Evolutionary conservation across 2,329 filamentous ascomycete genomes (phyloP).

Genomic region (Fusarium sarcochroum): DNA sequence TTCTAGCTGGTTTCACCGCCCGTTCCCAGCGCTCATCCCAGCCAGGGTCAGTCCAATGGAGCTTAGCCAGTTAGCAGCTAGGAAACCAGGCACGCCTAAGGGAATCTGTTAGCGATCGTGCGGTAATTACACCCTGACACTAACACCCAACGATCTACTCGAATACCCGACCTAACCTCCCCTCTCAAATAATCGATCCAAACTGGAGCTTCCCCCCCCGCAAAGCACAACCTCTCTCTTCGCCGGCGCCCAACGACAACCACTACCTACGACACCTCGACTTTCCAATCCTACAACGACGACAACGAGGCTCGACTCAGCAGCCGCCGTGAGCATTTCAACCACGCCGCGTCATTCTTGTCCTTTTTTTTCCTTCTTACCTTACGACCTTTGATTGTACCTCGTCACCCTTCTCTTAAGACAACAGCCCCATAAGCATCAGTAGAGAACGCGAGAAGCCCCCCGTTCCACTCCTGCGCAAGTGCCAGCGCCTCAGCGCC

Average conservation of each 20-base stretch:
- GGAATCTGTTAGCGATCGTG: conserved; percentile 26
- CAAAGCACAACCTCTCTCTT: conserved; percentile 47
- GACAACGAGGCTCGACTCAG: conserved; percentile 46
- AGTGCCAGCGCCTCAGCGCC: conserved; percentile 44
- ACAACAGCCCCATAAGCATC: conserved; percentile 33
- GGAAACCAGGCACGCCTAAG: conserved; percentile 3
- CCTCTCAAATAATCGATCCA: conserved; percentile 45
- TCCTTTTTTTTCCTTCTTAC: conserved; percentile 22
- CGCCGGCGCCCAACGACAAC: conserved; percentile 47
- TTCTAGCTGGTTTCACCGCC: conserved; percentile 42
- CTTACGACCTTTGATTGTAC: conserved; percentile 23
- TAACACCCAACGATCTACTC: conserved; percentile 29
- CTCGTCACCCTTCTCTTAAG: conserved; percentile 15
- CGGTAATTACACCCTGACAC: conserved; percentile 1
- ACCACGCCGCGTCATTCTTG: conserved; percentile 41
- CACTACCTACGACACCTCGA: conserved; percentile 31
- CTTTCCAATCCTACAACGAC: conserved; percentile 42
- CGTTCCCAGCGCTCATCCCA: conserved; percentile 30
- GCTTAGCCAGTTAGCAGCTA: conserved; percentile 25
- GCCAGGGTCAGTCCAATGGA: conserved; percentile 23
- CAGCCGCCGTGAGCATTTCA: conserved; percentile 42
- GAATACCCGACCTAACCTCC: conserved; percentile 27
- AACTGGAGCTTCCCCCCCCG: conserved; percentile 46
- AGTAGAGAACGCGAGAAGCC: conserved; percentile 31
- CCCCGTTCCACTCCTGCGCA: conserved; percentile 39